Percentiles rank a stretch among this genome's conserved stretches.
Conservation (phyloP, 768 basidiomycete species). For the Suillus subalutaceus region DNA sequence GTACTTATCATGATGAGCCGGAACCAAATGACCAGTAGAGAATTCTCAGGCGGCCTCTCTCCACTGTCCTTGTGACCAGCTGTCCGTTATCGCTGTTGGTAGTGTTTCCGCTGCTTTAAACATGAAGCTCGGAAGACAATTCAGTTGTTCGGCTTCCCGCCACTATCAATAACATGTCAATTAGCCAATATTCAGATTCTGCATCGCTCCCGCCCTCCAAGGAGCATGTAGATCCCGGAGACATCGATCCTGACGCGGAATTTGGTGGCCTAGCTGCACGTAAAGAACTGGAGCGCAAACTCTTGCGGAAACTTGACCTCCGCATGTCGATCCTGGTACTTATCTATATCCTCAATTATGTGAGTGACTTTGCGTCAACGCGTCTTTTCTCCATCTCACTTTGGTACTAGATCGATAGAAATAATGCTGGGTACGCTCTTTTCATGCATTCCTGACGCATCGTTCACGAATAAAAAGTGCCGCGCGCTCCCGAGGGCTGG, state of each 20-base stretch:
- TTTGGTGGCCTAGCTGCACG: conserved; percentile 52
- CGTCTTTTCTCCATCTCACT: not conserved
- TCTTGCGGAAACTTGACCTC: conserved; percentile 58
- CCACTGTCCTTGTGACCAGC: not conserved
- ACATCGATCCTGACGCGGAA: conserved; percentile 39
- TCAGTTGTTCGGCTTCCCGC: not conserved
- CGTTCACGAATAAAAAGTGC: conserved; percentile 44
- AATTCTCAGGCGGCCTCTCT: not conserved
- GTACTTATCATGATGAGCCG: not conserved
- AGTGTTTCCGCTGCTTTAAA: not conserved
- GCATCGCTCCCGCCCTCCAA: conserved; percentile 14
- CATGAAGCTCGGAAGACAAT: not conserved
- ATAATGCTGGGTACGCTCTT: conserved; percentile 59
- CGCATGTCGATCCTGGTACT: conserved; percentile 56
- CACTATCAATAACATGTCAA: conserved; percentile 16
- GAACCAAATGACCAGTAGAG: not conserved
- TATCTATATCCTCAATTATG: conserved; percentile 42
- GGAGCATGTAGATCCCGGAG: conserved; percentile 1
- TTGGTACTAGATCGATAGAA: conserved; percentile 60
- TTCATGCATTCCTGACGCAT: not conserved
- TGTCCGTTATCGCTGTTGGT: not conserved
- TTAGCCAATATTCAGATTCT: conserved; percentile 8
- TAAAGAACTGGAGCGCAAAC: conserved; percentile 50
- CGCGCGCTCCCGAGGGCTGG: conserved; percentile 69
- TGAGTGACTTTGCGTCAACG: conserved; percentile 13